These are phyloP conservation scores for Monilinia fructicola DNA, from an alignment of 2,329 filamentous ascomycete genomes.

Conservation along the genomic window DNA sequence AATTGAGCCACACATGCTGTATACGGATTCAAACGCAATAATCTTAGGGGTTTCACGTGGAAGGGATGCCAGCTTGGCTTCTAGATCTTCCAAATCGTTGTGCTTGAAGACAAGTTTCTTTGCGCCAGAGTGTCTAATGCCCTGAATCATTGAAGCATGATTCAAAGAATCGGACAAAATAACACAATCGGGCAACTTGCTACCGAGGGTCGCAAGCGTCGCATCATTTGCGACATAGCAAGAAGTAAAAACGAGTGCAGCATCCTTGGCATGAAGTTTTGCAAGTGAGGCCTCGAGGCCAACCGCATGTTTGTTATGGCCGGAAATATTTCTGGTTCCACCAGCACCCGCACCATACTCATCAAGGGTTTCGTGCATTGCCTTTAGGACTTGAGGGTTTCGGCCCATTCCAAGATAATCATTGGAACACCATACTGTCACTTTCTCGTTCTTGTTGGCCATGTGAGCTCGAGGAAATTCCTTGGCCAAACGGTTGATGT, in stretches of 20 bases:
- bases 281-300: constrained; percentile 78
- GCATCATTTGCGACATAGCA: constrained; percentile 99
- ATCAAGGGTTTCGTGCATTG: constrained; percentile 93
- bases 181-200: constrained; percentile 93
- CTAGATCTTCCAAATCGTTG: constrained; percentile 90
- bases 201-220: constrained; percentile 92
- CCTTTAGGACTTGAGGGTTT: constrained; percentile 79
- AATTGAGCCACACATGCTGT: constrained; percentile 98
- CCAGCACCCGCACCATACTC: constrained; percentile 94
- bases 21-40: constrained; percentile 97
- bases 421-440: constrained; percentile 99
- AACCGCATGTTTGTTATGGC: constrained; percentile 93
- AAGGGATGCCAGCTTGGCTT: constrained; percentile 86
- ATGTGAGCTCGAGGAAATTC: constrained; percentile 96
- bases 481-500: constrained; percentile 97
- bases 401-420: constrained; percentile 98
- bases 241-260: constrained; percentile 90
- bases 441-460: constrained; percentile 74
- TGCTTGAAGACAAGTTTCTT: constrained; percentile 99
- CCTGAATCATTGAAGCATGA: constrained; percentile 99
- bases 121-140: constrained; percentile 93
- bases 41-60: constrained; percentile 89
- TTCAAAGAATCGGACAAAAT: constrained; percentile 97
- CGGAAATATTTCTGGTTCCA: constrained; percentile 95
- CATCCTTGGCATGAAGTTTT: constrained; percentile 86